Conservation (phyloP, 2,329 filamentous ascomycete species). For the Paramyrothecium roridum region DNA sequence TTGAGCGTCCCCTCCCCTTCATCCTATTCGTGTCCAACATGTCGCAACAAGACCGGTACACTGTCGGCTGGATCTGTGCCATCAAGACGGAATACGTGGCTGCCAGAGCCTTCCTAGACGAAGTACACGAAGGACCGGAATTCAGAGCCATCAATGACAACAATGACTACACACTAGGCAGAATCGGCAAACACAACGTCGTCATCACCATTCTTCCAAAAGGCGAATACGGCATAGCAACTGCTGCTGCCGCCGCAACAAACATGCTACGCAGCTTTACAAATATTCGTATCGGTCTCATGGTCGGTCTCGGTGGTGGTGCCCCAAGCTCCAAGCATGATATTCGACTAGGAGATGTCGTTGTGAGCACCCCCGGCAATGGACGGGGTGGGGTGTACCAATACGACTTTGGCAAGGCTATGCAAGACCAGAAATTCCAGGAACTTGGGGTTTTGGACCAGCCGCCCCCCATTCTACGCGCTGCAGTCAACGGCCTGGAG, state of each 20-base stretch:
- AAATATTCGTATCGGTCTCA: constrained; percentile 17
- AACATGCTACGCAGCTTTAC: constrained; percentile 24
- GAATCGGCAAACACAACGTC: constrained; percentile 10
- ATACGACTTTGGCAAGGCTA: constrained; percentile 19
- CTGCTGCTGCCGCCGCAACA: constrained; percentile 15
- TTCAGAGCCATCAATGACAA: constrained; percentile 17
- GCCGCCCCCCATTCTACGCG: constrained; percentile 8
- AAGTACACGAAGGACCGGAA: constrained; percentile 11
- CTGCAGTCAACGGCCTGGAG: constrained; percentile 7
- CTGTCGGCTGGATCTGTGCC: constrained; percentile 41
- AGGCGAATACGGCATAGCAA: constrained; percentile 6
- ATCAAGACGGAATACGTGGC: constrained; percentile 31
- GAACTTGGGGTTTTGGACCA: constrained; percentile 11
- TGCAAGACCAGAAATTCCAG: constrained; percentile 11
- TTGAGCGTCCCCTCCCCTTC: no score
- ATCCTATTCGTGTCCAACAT: no score
- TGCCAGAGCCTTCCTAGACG: constrained; percentile 34
- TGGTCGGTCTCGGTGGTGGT: constrained; percentile 19
- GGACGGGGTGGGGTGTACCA: constrained; percentile 16
- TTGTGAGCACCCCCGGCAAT: constrained; percentile 9
- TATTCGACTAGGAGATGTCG: constrained; percentile 26
- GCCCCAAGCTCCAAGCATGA: constrained; percentile 28
- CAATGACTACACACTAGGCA: constrained; percentile 10
- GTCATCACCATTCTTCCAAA: constrained; percentile 10
- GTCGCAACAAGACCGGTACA: no score